These are phyloP conservation scores for Coleophoma eucalyptorum DNA, from an alignment of 2,329 filamentous ascomycete species.

Conservation along the genomic window DNA sequence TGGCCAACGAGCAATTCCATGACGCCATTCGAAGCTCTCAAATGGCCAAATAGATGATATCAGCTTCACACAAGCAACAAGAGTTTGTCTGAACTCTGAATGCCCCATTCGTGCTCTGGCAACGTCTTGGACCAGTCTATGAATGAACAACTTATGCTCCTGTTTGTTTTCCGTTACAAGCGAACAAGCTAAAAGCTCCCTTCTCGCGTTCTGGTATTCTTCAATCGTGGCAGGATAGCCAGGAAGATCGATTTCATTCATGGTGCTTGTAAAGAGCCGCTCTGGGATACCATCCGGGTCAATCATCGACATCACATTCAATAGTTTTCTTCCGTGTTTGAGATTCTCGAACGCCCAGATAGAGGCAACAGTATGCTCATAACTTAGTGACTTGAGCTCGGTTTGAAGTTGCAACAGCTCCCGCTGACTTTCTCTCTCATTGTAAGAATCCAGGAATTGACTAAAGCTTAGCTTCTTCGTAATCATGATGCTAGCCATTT, in stretches of 20 bases:
- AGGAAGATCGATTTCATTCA: background rate
- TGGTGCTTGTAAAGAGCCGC: conserved; percentile 8
- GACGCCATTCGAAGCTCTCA: conserved; percentile 10
- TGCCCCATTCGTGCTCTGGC: conserved; percentile 15
- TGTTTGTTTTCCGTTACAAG: conserved; percentile 19
- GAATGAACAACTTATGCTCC: conserved; percentile 17
- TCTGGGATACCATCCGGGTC: conserved; percentile 21
- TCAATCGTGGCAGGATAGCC: conserved; percentile 9
- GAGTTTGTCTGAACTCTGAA: conserved; percentile 9
- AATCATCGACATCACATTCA: conserved; percentile 17
- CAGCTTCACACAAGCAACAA: conserved; percentile 9
- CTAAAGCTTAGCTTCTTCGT: conserved; percentile 8
- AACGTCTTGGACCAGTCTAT: conserved; percentile 24
- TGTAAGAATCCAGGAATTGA: conserved; percentile 4
- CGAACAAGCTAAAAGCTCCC: conserved; percentile 21
- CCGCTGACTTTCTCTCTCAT: conserved; percentile 1
- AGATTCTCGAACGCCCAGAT: conserved; percentile 17
- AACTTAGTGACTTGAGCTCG: background rate
- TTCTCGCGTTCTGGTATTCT: conserved; percentile 18
- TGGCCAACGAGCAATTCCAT: conserved; percentile 20
- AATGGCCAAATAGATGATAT: conserved; percentile 13
- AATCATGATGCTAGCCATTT: conserved; percentile 19
- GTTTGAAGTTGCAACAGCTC: background rate
- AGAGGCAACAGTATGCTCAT: conserved; percentile 11
- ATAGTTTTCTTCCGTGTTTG: conserved; percentile 5